These are phyloP conservation scores for Ustilago bromivora DNA, from an alignment of 1,284 basidiomycete genomes.

Conservation along the genomic window DNA sequence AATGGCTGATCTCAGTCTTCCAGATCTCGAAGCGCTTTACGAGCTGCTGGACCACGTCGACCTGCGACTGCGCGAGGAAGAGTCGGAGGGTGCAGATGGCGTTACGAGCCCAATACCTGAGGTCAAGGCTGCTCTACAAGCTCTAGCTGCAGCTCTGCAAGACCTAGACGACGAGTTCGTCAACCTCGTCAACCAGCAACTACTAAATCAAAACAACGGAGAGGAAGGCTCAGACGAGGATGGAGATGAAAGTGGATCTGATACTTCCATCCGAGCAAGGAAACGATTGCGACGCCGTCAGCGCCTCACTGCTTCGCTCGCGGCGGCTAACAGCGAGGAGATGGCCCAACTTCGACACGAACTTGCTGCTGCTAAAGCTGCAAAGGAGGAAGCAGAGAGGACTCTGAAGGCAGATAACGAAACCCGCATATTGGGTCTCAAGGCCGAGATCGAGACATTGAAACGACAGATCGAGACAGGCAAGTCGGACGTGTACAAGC, in stretches of 20 bases:
- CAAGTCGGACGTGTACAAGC: slow-evolving; percentile 26
- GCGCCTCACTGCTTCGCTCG: slow-evolving; percentile 32
- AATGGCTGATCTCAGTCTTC: slow-evolving; percentile 46
- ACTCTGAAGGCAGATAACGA: slow-evolving; percentile 28
- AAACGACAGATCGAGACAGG: slow-evolving; percentile 30
- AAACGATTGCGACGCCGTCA: slow-evolving; percentile 27
- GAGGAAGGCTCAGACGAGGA: slow-evolving; percentile 42
- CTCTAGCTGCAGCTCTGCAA: slow-evolving; percentile 51
- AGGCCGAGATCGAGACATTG: slow-evolving; percentile 34
- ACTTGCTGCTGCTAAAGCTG: slow-evolving; percentile 22
- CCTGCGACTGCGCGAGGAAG: slow-evolving; percentile 32
- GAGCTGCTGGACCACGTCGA: slow-evolving; percentile 57
- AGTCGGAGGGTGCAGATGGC: slow-evolving; percentile 9
- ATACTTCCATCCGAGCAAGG: slow-evolving; percentile 44
- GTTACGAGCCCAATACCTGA: slow-evolving; percentile 50
- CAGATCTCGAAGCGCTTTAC: slow-evolving; percentile 55
- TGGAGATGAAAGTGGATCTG: slow-evolving; percentile 39
- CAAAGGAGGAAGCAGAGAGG: slow-evolving; percentile 31
- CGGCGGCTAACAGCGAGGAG: slow-evolving; percentile 26
- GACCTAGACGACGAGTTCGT: slow-evolving; percentile 59
- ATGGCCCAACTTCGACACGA: slow-evolving; percentile 30
- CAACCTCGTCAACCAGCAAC: slow-evolving; percentile 53
- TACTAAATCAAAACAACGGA: slow-evolving; percentile 47
- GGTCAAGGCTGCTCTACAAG: slow-evolving; percentile 48
- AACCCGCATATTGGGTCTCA: slow-evolving; percentile 19